Conservation (phyloP, 352 stramenopile genomes). For the Phytopythium boreale region DNA sequence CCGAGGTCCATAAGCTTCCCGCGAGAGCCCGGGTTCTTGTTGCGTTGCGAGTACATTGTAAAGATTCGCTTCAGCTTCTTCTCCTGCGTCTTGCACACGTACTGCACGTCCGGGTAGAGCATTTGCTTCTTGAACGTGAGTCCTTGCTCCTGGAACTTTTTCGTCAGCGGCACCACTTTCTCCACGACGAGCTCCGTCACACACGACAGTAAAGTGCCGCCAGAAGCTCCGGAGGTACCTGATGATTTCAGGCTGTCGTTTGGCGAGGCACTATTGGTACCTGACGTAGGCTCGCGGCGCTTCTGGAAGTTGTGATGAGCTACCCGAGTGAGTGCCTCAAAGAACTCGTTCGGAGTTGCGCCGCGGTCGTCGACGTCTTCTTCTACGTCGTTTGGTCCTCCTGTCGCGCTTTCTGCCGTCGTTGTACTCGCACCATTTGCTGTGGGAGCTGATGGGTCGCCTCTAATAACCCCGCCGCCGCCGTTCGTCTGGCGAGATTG, state of each 20-base stretch:
- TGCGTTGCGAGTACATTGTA: conserved; percentile 61
- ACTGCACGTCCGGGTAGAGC: conserved; percentile 70
- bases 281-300: conserved; percentile 35
- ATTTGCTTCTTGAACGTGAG: conserved; percentile 87
- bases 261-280: conserved; percentile 8
- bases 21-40: conserved; percentile 66
- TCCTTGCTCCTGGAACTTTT: conserved; percentile 77
- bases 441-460: not conserved
- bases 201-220: conserved; percentile 25
- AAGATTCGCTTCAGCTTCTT: conserved; percentile 80
- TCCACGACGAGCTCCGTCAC: conserved; percentile 64
- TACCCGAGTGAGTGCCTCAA: conserved; percentile 68
- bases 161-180: conserved; percentile 63
- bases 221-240: not conserved
- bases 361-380: conserved; percentile 53
- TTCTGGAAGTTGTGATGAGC: conserved; percentile 72
- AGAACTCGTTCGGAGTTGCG: conserved; percentile 77
- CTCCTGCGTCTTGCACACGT: conserved; percentile 72
- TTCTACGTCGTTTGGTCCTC: conserved; percentile 23
- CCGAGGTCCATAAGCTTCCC: conserved; percentile 70
- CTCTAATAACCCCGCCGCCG: not conserved
- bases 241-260: not conserved
- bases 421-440: conserved; percentile 5
- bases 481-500: conserved; percentile 41
- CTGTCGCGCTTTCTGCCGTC: no score